A percentile compares a stretch with the other conserved stretches of the same genome.
phyloP scores from a whole-genome alignment of 495 filamentous ascomycete genomes.

The Trichoderma erinaceum region DNA sequence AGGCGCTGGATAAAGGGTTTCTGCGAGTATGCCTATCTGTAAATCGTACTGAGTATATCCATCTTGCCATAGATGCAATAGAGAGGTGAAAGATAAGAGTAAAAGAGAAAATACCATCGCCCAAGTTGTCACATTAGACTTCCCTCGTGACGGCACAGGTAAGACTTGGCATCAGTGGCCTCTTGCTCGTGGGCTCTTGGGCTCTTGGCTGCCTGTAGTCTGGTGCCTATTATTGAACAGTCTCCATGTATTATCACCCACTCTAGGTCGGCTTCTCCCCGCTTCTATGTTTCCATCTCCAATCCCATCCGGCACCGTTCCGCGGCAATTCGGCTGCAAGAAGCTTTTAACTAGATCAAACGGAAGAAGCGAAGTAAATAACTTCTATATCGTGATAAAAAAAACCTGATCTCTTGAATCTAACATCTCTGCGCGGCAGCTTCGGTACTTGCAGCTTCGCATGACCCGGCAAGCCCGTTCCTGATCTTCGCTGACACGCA shows the following conservation, averaged over 20 bases:
- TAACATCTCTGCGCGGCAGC: neutral
- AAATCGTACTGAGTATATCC: neutral
- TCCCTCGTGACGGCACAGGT: constrained; percentile 2
- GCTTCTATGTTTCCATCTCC: too few relatives aligned
- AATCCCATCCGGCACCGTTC: too few relatives aligned
- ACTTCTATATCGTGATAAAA: neutral
- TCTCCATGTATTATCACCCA: too few relatives aligned
- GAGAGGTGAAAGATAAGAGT: neutral
- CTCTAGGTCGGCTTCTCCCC: too few relatives aligned
- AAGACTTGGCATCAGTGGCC: neutral
- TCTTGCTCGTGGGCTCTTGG: neutral
- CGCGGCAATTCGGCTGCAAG: too few relatives aligned
- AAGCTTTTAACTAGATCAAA: too few relatives aligned
- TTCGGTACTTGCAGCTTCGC: constrained; percentile 7
- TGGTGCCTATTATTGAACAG: neutral
- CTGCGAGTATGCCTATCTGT: neutral
- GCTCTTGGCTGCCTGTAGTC: neutral
- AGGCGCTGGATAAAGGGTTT: too few relatives aligned
- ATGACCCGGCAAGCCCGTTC: constrained; percentile 2
- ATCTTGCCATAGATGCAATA: neutral
- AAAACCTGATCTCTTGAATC: neutral
- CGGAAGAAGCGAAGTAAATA: too few relatives aligned
- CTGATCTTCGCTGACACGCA: neutral
- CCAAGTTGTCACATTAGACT: neutral
- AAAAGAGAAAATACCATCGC: neutral